These are phyloP conservation scores for Rubia occidens DNA, from an alignment of 305 asterid species.

Conservation along the genomic window DNA sequence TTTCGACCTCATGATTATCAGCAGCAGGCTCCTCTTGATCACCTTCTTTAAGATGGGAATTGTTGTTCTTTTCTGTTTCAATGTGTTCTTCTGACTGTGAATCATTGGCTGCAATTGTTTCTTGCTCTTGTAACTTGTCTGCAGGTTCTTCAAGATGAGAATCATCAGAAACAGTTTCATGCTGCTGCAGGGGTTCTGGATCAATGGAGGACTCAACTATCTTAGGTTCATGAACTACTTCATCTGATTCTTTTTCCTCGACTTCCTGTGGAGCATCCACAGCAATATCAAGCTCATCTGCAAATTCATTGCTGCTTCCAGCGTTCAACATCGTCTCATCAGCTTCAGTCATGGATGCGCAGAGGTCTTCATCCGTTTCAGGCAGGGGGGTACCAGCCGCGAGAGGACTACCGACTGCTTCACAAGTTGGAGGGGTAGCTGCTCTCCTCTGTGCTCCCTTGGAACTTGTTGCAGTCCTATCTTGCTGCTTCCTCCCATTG, in stretches of 20 bases:
- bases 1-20: slow-evolving; percentile 24
- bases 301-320: slow-evolving; percentile 16
- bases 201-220: slow-evolving; percentile 20
- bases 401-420: slow-evolving; percentile 10
- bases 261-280: slow-evolving; percentile 19
- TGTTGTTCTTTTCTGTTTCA: slow-evolving; percentile 7
- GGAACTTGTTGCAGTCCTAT: slow-evolving; percentile 12
- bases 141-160: slow-evolving; percentile 24
- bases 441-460: slow-evolving; percentile 15
- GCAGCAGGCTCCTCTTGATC: slow-evolving; percentile 18
- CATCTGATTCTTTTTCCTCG: slow-evolving; percentile 22
- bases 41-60: slow-evolving; percentile 11
- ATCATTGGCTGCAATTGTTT: slow-evolving; percentile 18
- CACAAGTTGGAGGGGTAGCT: slow-evolving; percentile 11
- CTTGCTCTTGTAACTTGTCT: slow-evolving; percentile 13
- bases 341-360: slow-evolving; percentile 11
- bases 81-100: slow-evolving; percentile 8
- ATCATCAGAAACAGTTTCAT: slow-evolving; percentile 13
- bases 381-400: slow-evolving; percentile 11
- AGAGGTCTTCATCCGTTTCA: slow-evolving; percentile 18
- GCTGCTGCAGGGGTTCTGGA: slow-evolving; percentile 17
- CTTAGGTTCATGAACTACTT: slow-evolving; percentile 23
- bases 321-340: slow-evolving; percentile 25
- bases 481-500: slow-evolving; percentile 23
- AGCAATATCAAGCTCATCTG: slow-evolving; percentile 5